A percentile compares a stretch with the other conserved stretches of the same genome.
These are phyloP conservation scores for Fraxinus quadrangulata DNA, from an alignment of 257 asterid species.

Conservation along the genomic window DNA sequence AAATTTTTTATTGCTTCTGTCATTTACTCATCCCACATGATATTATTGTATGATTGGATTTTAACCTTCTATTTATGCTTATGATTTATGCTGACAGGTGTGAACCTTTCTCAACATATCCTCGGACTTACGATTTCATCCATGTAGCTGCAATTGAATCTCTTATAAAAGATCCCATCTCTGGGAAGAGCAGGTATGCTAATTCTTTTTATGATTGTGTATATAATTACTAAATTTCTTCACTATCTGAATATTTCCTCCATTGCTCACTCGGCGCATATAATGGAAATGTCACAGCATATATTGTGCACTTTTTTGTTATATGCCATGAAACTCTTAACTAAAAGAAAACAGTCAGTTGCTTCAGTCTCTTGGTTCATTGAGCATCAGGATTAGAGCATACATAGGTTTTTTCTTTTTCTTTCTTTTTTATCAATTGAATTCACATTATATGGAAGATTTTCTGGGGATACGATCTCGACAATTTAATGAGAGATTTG, in stretches of 20 bases:
- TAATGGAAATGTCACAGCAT: neutral
- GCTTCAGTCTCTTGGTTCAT: neutral
- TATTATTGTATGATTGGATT: neutral
- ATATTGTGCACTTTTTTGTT: neutral
- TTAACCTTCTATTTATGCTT: conserved; percentile 13
- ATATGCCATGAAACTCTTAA: neutral
- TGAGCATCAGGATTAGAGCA: neutral
- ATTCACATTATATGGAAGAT: neutral
- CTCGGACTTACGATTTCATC: conserved; percentile 92
- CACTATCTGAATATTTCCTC: neutral
- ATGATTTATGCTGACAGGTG: conserved; percentile 65
- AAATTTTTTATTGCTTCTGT: neutral
- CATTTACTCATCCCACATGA: neutral
- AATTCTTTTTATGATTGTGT: neutral
- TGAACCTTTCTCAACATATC: conserved; percentile 97
- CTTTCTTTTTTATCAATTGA: neutral
- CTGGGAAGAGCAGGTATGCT: conserved; percentile 75
- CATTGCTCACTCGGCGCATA: neutral
- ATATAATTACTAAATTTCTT: neutral
- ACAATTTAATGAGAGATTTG: neutral
- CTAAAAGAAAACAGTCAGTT: neutral
- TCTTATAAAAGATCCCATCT: conserved; percentile 60
- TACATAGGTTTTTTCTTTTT: too few species aligned
- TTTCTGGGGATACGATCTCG: neutral
- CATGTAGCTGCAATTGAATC: conserved; percentile 81